Conservation (phyloP, 2,329 filamentous ascomycete species). For the Exophiala phaeomuriformis region DNA sequence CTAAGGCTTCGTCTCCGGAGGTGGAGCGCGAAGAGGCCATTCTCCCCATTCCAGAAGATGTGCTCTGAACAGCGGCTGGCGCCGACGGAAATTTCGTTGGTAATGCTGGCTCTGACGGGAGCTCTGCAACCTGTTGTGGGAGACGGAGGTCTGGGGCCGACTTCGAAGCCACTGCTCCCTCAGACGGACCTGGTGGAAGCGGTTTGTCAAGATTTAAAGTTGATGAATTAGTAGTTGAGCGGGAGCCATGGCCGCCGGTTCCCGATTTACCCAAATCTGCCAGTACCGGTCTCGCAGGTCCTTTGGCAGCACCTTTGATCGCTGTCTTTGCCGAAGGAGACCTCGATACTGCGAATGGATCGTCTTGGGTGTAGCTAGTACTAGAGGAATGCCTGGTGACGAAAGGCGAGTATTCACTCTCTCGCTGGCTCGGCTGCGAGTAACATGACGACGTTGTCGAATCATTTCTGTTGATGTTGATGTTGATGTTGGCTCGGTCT, state of each 20-base stretch:
- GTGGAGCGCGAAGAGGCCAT: constrained; percentile 3
- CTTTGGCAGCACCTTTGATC: background rate
- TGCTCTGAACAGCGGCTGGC: background rate
- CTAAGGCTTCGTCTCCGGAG: constrained; percentile 4
- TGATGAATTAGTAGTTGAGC: constrained; percentile 2
- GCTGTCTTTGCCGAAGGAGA: constrained; percentile 4
- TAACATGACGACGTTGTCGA: constrained; percentile 23
- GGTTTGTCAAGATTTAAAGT: constrained; percentile 19
- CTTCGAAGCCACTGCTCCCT: constrained; percentile 6
- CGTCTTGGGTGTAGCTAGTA: constrained; percentile 21
- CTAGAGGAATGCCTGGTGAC: constrained; percentile 23
- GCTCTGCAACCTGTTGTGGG: constrained; percentile 3
- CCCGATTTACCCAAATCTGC: background rate
- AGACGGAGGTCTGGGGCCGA: constrained; percentile 16
- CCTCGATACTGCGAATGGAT: constrained; percentile 4
- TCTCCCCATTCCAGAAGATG: constrained; percentile 2
- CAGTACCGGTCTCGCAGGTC: background rate
- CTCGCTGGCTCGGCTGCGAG: constrained; percentile 16
- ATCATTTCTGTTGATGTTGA: constrained; percentile 20
- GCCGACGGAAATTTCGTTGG: background rate
- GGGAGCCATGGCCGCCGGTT: background rate
- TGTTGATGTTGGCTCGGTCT: constrained; percentile 7
- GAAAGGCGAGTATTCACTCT: constrained; percentile 19
- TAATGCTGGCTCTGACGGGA: constrained; percentile 2
- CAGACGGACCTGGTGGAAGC: constrained; percentile 17